Base-by-base conservation (phyloP, 1,139 yeast genomes). In the Saccharomyces hybrid region DNA sequence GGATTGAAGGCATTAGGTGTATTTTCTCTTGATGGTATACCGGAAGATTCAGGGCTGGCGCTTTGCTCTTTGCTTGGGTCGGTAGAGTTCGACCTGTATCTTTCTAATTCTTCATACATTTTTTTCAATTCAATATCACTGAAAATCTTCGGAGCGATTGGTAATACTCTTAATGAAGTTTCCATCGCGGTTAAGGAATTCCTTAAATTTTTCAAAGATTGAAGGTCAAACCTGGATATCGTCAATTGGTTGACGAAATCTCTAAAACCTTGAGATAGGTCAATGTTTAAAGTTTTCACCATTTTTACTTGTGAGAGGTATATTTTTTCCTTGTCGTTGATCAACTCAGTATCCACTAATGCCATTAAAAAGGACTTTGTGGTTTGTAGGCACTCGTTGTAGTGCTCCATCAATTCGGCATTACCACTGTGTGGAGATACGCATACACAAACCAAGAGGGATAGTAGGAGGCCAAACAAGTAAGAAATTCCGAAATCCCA, bases 401-500 rank as follows among this genome's bases (percentile, higher is more conserved):
- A 58, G 1, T 67, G 61, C 1, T 54, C 50, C 23, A 68, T 59
- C 13, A 72, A 48, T 47, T 62, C 64, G 6, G 64, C 56, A 52
- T 75, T 73, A 7, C 79, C 79, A 49, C 70, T 60, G 46, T 72
- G 74, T 1, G 82, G 81, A 51, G 69, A 67, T 13, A 76, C 58
- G 1, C 66, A 2, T 4, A 72, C 47, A 51, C 76, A 74, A 1
- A 74, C 68, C 1, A 69, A 49, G 9, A 76, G 55, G 0, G 79
- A 69, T 1, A 77, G 52, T 13, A 73, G 50, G 3, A 75, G 57
- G 0, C 81, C 82, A 60, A 77, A 73, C 0, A 73, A 55, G 57
- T 74, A 77, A 0, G 82, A 79, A 4, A 78, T 69, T 2, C 74
- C 75, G 56, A 76, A 71, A 47, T 77, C 71, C 75, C 79, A 74